Conservation (phyloP, 2,329 filamentous ascomycete species). For the Lachnellula willkommii region DNA sequence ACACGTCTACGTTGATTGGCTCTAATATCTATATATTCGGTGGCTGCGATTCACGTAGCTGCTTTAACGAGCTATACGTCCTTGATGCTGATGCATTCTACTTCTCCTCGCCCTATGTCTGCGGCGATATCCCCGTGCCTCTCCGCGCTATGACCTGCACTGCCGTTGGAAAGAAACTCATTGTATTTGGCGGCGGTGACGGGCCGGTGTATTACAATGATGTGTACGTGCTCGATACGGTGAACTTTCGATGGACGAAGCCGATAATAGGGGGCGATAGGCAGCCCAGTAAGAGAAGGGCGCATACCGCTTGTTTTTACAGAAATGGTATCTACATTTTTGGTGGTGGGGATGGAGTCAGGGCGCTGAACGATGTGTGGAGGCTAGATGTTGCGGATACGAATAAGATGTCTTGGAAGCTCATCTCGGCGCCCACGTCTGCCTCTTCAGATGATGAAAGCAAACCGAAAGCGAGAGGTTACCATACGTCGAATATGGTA, state of each 20-base stretch:
- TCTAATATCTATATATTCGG: conserved; percentile 65
- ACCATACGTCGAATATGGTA: conserved; percentile 70
- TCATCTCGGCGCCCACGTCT: conserved; percentile 44
- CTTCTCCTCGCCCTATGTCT: conserved; percentile 61
- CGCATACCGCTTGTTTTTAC: conserved; percentile 67
- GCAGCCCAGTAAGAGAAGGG: conserved; percentile 55
- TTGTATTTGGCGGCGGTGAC: conserved; percentile 65
- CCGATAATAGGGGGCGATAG: conserved; percentile 54
- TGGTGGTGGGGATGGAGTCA: conserved; percentile 64
- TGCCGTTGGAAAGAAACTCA: conserved; percentile 63
- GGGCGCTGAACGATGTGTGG: conserved; percentile 67
- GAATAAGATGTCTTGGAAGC: conserved; percentile 63
- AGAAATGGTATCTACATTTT: conserved; percentile 69
- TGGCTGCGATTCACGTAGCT: conserved; percentile 60
- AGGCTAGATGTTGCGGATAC: conserved; percentile 63
- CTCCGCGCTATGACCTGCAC: conserved; percentile 68
- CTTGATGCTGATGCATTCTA: conserved; percentile 66
- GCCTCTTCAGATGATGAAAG: conserved; percentile 41
- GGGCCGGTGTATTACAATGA: conserved; percentile 68
- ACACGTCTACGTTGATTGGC: conserved; percentile 61
- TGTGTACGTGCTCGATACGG: conserved; percentile 65
- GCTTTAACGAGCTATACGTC: conserved; percentile 66
- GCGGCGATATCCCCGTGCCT: conserved; percentile 59
- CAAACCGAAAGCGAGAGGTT: conserved; percentile 59
- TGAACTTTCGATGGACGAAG: conserved; percentile 62